Conservation (phyloP, 805 yeast species). For the Yarrowia osloensis region DNA sequence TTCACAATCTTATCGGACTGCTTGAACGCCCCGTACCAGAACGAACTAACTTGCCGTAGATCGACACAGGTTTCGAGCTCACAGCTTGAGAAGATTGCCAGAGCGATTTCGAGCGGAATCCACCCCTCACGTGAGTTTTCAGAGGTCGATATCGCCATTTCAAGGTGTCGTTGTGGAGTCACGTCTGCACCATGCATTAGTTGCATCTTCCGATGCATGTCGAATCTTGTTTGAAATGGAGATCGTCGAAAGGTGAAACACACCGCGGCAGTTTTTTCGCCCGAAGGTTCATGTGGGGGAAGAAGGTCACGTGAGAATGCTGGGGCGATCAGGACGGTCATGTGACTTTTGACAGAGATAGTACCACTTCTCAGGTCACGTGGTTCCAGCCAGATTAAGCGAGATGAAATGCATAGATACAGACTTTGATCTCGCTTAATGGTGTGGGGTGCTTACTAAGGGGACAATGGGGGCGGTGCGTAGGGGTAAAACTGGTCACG, state of each 20-base stretch:
- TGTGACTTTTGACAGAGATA: no score
- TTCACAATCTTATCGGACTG: neutral
- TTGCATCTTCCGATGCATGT: neutral
- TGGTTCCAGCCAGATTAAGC: no score
- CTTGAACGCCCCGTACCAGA: neutral
- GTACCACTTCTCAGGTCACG: no score
- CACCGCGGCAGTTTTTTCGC: neutral
- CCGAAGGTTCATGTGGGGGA: no score
- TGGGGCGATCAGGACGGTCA: no score
- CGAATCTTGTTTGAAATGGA: neutral
- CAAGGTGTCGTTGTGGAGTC: neutral
- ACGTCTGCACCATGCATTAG: constrained; percentile 1
- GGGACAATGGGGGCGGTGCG: no score
- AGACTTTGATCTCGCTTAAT: no score
- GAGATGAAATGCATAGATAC: no score
- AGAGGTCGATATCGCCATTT: neutral
- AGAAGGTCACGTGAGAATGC: no score
- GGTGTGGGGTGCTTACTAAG: no score
- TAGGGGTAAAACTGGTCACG: no score
- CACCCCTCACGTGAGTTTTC: neutral
- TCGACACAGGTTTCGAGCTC: neutral
- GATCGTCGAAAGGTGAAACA: neutral
- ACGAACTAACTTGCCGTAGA: neutral
- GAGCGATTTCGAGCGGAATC: neutral
- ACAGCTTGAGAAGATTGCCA: neutral